These are phyloP conservation scores for Kodamaea lidongshanica DNA, from an alignment of 805 yeast species.

Conservation along the genomic window DNA sequence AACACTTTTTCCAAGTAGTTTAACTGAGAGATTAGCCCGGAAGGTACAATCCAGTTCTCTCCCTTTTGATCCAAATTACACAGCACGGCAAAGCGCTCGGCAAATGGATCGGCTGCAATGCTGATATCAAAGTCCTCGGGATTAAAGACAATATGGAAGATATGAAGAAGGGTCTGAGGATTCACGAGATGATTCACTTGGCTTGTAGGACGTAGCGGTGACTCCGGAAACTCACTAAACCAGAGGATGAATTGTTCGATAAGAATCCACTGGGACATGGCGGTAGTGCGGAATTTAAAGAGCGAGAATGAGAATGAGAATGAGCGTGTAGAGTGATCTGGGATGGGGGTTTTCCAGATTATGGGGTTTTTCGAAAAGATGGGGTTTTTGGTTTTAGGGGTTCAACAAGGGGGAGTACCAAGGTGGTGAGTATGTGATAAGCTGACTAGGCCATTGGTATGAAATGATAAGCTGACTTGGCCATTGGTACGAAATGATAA, in stretches of 20 bases:
- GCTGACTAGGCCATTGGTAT: background rate
- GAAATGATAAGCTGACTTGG: no score
- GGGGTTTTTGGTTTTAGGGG: background rate
- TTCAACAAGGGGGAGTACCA: background rate
- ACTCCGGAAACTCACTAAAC: conserved; percentile 19
- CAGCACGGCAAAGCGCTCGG: no score
- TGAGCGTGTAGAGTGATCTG: no score
- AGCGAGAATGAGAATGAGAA: no score
- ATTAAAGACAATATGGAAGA: conserved; percentile 13
- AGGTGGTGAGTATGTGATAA: background rate
- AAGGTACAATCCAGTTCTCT: conserved; percentile 5
- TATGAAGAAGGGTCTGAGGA: conserved; percentile 11
- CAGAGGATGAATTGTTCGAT: conserved; percentile 17
- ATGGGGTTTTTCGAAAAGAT: background rate
- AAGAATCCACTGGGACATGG: no score
- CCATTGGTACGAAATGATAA: no score
- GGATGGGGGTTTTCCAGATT: no score
- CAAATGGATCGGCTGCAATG: no score
- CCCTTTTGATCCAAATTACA: no score
- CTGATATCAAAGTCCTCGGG: conserved; percentile 16
- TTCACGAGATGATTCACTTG: conserved; percentile 10
- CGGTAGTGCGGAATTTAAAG: no score
- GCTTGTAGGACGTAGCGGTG: conserved; percentile 10
- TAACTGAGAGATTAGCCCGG: conserved; percentile 5
- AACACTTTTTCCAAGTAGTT: conserved; percentile 4